phyloP scores from a whole-genome alignment of 441 rosid genomes.

The Adansonia rubrostipa region DNA sequence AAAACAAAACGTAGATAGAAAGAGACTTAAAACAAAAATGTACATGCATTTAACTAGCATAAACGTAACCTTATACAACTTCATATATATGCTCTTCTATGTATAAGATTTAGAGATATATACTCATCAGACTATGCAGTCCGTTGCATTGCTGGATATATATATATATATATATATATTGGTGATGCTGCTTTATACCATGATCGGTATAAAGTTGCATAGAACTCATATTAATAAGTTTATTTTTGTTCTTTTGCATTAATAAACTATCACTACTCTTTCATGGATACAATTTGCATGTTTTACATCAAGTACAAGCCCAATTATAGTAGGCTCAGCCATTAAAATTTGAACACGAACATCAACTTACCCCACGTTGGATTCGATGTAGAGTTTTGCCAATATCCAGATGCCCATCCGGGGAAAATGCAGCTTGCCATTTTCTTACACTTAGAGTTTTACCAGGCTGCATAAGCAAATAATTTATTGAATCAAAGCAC shows the following conservation, averaged over 20 bases:
- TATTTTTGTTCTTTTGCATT: not conserved
- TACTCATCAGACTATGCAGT: not conserved
- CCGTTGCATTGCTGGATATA: not conserved
- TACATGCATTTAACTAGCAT: too few species aligned
- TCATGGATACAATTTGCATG: not conserved
- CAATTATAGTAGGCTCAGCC: not conserved
- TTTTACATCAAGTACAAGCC: too few species aligned
- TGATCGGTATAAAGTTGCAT: too few species aligned
- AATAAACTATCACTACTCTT: not conserved
- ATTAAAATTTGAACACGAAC: constrained; percentile 4
- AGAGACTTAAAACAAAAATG: not conserved
- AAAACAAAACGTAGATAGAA: too few species aligned
- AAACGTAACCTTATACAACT: not conserved
- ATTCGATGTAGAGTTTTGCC: constrained; percentile 79
- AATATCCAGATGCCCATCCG: constrained; percentile 76
- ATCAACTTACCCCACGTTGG: constrained; percentile 76
- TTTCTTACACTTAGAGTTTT: constrained; percentile 88
- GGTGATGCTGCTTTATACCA: not conserved
- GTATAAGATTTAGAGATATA: too few species aligned
- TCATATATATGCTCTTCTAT: not conserved
- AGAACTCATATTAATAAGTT: not conserved
- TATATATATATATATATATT: not conserved
- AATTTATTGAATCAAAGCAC: not conserved
- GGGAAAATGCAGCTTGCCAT: constrained; percentile 86
- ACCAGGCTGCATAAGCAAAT: constrained; percentile 66